A percentile compares a stretch with the other conserved stretches of the same genome.
Evolutionary conservation across 208 protist genomes (phyloP).

Genomic region (Acanthamoeba triangularis): DNA sequence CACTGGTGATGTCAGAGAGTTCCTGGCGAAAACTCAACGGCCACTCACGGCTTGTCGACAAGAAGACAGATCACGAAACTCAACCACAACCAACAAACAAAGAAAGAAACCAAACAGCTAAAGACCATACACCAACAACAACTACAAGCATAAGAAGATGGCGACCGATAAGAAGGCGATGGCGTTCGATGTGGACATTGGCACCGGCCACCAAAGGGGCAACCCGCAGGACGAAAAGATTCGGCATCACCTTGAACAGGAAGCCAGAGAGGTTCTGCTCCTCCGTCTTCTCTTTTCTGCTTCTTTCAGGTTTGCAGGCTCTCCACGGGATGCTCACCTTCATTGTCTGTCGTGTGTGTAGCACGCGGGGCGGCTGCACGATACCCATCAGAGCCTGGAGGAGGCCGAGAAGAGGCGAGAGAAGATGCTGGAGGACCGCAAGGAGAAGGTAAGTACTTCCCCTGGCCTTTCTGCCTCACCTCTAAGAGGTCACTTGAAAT

Average conservation of each 20-base stretch:
- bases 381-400: not conserved
- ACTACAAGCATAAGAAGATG: not conserved
- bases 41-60: too few relatives aligned
- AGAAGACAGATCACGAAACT: too few relatives aligned
- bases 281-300: not conserved
- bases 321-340: not conserved
- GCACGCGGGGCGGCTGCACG: not conserved
- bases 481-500: not conserved
- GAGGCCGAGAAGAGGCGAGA: conserved; percentile 50
- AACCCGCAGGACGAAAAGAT: conserved; percentile 7
- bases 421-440: conserved; percentile 31
- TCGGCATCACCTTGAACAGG: conserved; percentile 35
- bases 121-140: too few relatives aligned
- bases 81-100: too few relatives aligned
- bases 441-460: not conserved
- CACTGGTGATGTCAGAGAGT: too few relatives aligned
- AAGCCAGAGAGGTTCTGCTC: not conserved
- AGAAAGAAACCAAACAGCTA: too few relatives aligned
- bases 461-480: not conserved
- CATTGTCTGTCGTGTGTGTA: not conserved
- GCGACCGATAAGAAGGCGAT: conserved; percentile 51
- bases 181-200: conserved; percentile 50
- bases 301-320: too few relatives aligned
- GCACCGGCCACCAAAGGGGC: not conserved
- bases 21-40: too few relatives aligned